phyloP scores from a whole-genome alignment of 2,329 filamentous ascomycete genomes.

The Fusarium keratoplasticum region DNA sequence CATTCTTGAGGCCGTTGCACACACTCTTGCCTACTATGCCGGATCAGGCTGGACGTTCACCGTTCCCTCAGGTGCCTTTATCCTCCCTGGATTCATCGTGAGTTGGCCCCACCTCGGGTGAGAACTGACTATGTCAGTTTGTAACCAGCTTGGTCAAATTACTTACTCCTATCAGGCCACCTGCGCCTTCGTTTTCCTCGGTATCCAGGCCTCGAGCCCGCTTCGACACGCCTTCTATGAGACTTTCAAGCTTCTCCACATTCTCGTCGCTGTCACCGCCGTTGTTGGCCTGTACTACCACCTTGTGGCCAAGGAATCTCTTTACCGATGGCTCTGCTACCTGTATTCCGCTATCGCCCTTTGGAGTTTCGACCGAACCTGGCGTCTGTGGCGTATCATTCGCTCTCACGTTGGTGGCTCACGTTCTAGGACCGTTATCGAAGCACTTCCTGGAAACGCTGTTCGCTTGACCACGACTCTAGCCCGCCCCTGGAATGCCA shows the following conservation, averaged over 20 bases:
- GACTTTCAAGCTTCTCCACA: slow-evolving; percentile 79
- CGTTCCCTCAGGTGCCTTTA: slow-evolving; percentile 55
- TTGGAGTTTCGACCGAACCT: slow-evolving; percentile 73
- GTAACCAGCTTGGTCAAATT: neutral
- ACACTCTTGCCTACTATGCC: slow-evolving; percentile 71
- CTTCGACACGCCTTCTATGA: slow-evolving; percentile 85
- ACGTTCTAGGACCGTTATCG: slow-evolving; percentile 76
- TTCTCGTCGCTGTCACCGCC: slow-evolving; percentile 68
- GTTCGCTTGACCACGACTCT: slow-evolving; percentile 79
- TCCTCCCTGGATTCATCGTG: slow-evolving; percentile 74
- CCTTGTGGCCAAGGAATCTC: slow-evolving; percentile 60
- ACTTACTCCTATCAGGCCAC: slow-evolving; percentile 59
- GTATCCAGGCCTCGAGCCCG: slow-evolving; percentile 76
- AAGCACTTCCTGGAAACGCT: slow-evolving; percentile 81
- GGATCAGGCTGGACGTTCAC: slow-evolving; percentile 60
- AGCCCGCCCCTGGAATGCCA: slow-evolving; percentile 81
- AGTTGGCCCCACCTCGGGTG: slow-evolving; percentile 44
- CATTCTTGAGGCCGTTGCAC: slow-evolving; percentile 74
- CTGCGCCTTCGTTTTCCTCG: slow-evolving; percentile 70
- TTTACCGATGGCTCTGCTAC: slow-evolving; percentile 63
- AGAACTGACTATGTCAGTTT: neutral
- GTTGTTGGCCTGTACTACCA: slow-evolving; percentile 77
- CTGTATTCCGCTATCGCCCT: slow-evolving; percentile 72
- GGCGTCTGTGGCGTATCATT: slow-evolving; percentile 69
- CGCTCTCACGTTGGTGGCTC: slow-evolving; percentile 76